Evolutionary conservation across 1,284 basidiomycete species (phyloP), one percentile per base, ranked within the genome.

Genomic region (Cryptococcus sp.): DNA sequence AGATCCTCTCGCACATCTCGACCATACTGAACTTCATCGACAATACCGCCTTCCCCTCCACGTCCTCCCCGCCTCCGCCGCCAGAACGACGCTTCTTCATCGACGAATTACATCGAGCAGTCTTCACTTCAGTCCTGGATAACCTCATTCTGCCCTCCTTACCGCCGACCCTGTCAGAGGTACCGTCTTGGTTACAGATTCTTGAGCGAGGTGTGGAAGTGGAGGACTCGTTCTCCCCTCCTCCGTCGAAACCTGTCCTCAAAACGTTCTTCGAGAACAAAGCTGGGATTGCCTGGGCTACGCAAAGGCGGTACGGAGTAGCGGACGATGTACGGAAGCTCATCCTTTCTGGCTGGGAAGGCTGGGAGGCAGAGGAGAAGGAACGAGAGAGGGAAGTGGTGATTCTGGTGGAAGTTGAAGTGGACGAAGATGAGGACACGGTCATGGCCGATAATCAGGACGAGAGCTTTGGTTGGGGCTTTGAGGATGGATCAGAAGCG

Each of bases 71-170:
- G n/a, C 16, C 57, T n/a, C 13, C 31, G 0, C 5, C 52, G 2
- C 23, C 49, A 7, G 66, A 62, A 38, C 54, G 65, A 25, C 39
- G 50, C 5, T 25, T 47, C 13, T 73, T 70, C 50, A 16, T 70
- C 3, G 5, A 23, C 1, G 49, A 42, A 5, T 19, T 69, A 3
- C 61, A 56, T 15, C 35, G 35, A 1, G 40, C 56, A 10, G 55
- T 57, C 3, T 66, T 71, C 23, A 39, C 58, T 5, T 17, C 84
- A n/a, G 68, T 91, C 17, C 81, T 93, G 39, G 82, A 84, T 50
- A 80, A 84, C 61, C 74, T 91, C 25, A 80, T 93, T 23, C 77
- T 87, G 23, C 85, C 88, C 0, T 82, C 82, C 17, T 78, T 92
- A 5, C 89, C 90, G 0, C 83, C 84, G 0, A 82, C 85, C 3